Evolutionary conservation across 495 filamentous ascomycete genomes (phyloP).

Genomic region (Neurospora africana): DNA sequence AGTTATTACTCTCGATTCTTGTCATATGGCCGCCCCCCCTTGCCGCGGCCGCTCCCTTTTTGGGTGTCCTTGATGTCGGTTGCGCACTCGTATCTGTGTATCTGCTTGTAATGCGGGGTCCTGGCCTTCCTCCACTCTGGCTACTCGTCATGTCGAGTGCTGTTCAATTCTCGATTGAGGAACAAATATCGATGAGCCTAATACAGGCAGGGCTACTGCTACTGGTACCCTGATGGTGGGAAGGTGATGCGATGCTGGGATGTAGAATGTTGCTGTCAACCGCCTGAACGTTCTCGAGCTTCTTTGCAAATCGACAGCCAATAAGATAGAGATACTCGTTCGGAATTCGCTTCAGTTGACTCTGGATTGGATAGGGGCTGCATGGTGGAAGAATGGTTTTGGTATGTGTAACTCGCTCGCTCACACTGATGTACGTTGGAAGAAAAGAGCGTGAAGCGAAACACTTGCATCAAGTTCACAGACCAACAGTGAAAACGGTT

Average conservation of each 20-base stretch:
- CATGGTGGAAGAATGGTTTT: not conserved
- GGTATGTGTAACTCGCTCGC: not conserved
- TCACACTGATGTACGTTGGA: not conserved
- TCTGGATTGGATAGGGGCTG: not conserved
- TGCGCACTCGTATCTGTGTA: not conserved
- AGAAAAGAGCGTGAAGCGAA: not conserved
- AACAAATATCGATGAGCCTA: not conserved
- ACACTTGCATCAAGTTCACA: not conserved
- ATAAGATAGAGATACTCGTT: not conserved
- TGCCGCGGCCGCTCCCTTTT: not conserved
- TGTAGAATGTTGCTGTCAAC: not conserved
- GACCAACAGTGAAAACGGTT: not conserved
- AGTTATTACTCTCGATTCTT: not conserved
- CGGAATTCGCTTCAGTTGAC: not conserved
- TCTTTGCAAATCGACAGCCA: not conserved
- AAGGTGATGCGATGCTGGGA: not conserved
- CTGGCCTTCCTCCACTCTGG: not conserved
- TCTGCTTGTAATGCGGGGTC: not conserved
- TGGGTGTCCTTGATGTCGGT: not conserved
- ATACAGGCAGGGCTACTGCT: not conserved
- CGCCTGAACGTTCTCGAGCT: not conserved
- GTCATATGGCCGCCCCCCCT: not conserved
- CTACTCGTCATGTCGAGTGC: not conserved
- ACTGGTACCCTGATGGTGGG: not conserved
- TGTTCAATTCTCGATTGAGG: not conserved